A percentile compares a stretch with the other conserved stretches of the same genome.
phyloP scores from a whole-genome alignment of 768 basidiomycete species.

The Lactifluus pinguis region DNA sequence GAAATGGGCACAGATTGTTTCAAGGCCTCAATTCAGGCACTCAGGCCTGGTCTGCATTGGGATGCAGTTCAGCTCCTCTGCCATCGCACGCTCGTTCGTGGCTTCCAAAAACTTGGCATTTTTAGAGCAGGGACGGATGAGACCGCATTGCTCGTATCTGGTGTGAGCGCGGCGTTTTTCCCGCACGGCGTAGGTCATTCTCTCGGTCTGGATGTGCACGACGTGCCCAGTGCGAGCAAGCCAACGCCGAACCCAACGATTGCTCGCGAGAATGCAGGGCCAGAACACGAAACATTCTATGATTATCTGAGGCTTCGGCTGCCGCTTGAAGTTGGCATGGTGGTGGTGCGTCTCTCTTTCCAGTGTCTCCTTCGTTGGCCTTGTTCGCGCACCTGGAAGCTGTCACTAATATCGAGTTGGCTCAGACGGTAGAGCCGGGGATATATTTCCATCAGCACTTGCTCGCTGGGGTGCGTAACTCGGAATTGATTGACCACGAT shows the following conservation, averaged over 20 bases:
- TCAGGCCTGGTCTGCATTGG: constrained; percentile 82
- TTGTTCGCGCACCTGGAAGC: background rate
- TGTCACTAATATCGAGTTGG: background rate
- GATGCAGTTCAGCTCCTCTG: constrained; percentile 78
- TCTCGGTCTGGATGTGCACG: constrained; percentile 91
- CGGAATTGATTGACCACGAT: constrained; percentile 58
- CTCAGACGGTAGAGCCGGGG: constrained; percentile 84
- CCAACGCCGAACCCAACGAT: constrained; percentile 51
- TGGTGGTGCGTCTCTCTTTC: constrained; percentile 51
- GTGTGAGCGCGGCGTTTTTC: constrained; percentile 80
- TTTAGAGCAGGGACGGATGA: constrained; percentile 63
- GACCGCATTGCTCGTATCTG: constrained; percentile 64
- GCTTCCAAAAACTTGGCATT: constrained; percentile 78
- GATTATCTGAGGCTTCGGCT: constrained; percentile 71
- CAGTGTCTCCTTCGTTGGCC: background rate
- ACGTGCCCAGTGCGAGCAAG: constrained; percentile 76
- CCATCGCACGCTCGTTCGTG: constrained; percentile 72
- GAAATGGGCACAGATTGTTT: background rate
- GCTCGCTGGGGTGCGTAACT: constrained; percentile 53
- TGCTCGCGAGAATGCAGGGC: constrained; percentile 21
- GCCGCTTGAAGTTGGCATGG: constrained; percentile 70
- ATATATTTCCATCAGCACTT: constrained; percentile 80
- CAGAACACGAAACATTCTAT: constrained; percentile 58
- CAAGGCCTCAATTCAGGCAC: constrained; percentile 58
- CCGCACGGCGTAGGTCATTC: constrained; percentile 91